A percentile compares a stretch with the other conserved stretches of the same genome.
phyloP scores from a whole-genome alignment of 2,329 filamentous ascomycete genomes.

The Allantophomopsis cytisporea region DNA sequence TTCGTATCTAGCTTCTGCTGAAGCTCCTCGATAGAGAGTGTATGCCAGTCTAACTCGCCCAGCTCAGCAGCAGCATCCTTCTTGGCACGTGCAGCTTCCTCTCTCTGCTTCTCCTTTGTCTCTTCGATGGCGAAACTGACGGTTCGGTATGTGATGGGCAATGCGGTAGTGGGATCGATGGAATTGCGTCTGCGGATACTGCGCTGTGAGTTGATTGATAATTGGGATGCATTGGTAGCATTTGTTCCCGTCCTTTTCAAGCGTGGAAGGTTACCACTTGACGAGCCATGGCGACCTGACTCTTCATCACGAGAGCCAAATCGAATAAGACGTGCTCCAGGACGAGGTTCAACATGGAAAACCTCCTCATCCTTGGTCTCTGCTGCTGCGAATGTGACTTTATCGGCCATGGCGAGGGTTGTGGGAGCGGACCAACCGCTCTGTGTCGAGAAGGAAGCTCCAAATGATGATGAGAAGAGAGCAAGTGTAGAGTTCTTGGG shows the following conservation, averaged over 20 bases:
- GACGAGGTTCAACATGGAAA: not conserved
- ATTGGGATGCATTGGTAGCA: not conserved
- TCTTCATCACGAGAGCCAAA: slow-evolving; percentile 1
- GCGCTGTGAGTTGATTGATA: slow-evolving; percentile 1
- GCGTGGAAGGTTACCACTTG: not conserved
- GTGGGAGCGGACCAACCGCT: not conserved
- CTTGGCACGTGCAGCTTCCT: slow-evolving; percentile 22
- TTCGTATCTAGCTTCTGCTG: slow-evolving; percentile 40
- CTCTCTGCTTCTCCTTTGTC: slow-evolving; percentile 27
- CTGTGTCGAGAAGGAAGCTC: no score
- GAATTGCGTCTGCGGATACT: not conserved
- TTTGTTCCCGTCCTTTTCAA: not conserved
- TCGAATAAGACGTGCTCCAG: not conserved
- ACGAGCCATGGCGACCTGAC: not conserved
- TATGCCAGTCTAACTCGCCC: slow-evolving; percentile 52
- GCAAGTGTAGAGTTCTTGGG: no score
- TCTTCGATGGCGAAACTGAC: slow-evolving; percentile 37
- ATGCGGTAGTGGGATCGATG: not conserved
- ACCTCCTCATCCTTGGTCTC: slow-evolving; percentile 1
- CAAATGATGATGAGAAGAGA: no score
- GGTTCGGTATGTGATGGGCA: slow-evolving; percentile 1
- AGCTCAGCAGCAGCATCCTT: slow-evolving; percentile 31
- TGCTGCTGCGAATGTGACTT: not conserved
- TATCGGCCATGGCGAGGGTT: not conserved
- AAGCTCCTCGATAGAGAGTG: slow-evolving; percentile 37